phyloP scores from a whole-genome alignment of 2,329 filamentous ascomycete species.

The Monosporascus sp. region DNA sequence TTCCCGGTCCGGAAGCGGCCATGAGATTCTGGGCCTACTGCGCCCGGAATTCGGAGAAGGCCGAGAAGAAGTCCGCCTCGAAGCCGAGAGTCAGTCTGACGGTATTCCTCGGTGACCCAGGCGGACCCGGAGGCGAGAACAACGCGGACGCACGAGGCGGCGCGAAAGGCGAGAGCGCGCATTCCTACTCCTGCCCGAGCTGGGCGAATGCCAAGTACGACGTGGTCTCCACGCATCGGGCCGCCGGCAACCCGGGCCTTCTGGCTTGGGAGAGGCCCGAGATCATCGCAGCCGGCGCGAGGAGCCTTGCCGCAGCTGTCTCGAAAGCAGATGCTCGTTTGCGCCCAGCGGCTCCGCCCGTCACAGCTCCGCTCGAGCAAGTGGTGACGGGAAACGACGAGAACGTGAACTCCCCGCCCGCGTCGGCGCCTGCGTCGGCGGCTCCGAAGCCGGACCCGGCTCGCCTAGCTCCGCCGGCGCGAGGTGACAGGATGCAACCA shows the following conservation, averaged over 20 bases:
- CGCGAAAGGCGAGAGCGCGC: constrained; percentile 8
- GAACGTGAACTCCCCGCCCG: not conserved
- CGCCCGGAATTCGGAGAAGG: constrained; percentile 28
- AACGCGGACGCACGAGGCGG: not conserved
- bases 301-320: constrained; percentile 35
- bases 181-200: constrained; percentile 38
- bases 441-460: constrained; percentile 4
- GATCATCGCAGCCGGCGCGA: constrained; percentile 36
- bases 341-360: constrained; percentile 17
- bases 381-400: constrained; percentile 20
- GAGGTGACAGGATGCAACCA: constrained; percentile 15
- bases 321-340: constrained; percentile 34
- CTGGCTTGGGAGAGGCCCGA: constrained; percentile 45
- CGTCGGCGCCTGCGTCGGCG: constrained; percentile 2
- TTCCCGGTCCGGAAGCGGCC: constrained; percentile 59
- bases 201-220: constrained; percentile 42
- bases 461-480: constrained; percentile 14
- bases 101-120: constrained; percentile 37
- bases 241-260: constrained; percentile 35
- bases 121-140: not conserved
- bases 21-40: constrained; percentile 51
- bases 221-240: constrained; percentile 36
- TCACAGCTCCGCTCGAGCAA: constrained; percentile 27
- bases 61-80: constrained; percentile 13
- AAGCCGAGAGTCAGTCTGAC: constrained; percentile 42